These are phyloP conservation scores for Chenopodium berlandieri DNA, from an alignment of 148 eudicot genomes.

Conservation along the genomic window DNA sequence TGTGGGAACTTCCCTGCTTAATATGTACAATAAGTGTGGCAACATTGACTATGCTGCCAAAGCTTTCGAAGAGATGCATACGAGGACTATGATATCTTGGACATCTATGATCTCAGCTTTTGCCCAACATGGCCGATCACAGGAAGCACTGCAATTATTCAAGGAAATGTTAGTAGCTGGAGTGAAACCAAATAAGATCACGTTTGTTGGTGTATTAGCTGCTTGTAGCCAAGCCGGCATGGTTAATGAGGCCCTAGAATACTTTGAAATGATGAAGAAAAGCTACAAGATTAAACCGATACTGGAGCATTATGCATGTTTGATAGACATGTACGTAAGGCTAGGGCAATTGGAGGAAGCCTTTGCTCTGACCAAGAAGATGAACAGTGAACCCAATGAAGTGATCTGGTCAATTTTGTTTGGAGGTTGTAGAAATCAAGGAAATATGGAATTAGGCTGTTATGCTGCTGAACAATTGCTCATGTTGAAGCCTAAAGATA, in stretches of 20 bases:
- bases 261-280: constrained; percentile 60
- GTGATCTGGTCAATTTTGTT: constrained; percentile 63
- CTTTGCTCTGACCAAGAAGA: constrained; percentile 53
- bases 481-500: constrained; percentile 47
- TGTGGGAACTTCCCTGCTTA: constrained; percentile 65
- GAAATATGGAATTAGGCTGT: constrained; percentile 50
- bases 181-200: constrained; percentile 61
- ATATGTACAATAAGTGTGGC: constrained; percentile 78
- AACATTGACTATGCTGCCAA: constrained; percentile 50
- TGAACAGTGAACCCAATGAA: constrained; percentile 52
- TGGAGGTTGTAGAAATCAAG: constrained; percentile 73
- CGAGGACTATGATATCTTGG: constrained; percentile 60
- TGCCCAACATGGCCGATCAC: constrained; percentile 58
- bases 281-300: constrained; percentile 62
- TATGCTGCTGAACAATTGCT: constrained; percentile 68
- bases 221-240: constrained; percentile 71
- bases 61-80: constrained; percentile 63
- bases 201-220: constrained; percentile 64
- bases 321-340: constrained; percentile 67
- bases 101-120: constrained; percentile 69
- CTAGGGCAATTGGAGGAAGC: constrained; percentile 65
- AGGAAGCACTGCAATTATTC: constrained; percentile 62
- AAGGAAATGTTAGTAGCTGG: constrained; percentile 64
- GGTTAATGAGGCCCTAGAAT: constrained; percentile 55
- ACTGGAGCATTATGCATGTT: constrained; percentile 64